Conservation (phyloP, 176 grass and related monocot species). For the Thinopyrum elongatum region DNA sequence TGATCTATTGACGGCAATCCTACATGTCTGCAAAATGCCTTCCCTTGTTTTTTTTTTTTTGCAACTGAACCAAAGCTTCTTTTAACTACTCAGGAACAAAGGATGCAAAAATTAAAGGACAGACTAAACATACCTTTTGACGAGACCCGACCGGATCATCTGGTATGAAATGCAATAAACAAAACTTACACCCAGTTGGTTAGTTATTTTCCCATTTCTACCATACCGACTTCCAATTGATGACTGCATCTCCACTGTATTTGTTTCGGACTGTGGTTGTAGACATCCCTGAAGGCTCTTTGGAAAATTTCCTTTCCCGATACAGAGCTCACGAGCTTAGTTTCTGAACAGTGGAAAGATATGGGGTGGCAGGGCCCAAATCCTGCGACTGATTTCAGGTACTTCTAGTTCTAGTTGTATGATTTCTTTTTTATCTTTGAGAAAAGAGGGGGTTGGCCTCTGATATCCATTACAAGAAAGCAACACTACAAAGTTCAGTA, state of each 20-base stretch:
- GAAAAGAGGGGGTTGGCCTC: neutral
- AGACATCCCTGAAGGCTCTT: slow-evolving; percentile 81
- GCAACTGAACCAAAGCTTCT: neutral
- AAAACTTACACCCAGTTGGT: neutral
- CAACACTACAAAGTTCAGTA: neutral
- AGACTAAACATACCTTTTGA: slow-evolving; percentile 81
- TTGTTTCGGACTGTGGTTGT: slow-evolving; percentile 20
- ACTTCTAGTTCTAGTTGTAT: neutral
- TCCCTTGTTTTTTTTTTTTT: neutral
- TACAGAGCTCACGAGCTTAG: slow-evolving; percentile 58
- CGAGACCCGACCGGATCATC: slow-evolving; percentile 69
- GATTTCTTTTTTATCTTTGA: neutral
- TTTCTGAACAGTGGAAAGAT: slow-evolving; percentile 94
- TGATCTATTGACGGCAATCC: neutral
- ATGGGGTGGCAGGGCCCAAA: slow-evolving; percentile 92
- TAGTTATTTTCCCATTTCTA: neutral
- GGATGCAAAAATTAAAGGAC: slow-evolving; percentile 76
- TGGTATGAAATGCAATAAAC: slow-evolving; percentile 36
- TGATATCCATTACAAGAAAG: neutral
- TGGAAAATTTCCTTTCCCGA: slow-evolving; percentile 77
- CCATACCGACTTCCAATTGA: neutral
- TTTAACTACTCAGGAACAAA: slow-evolving; percentile 62
- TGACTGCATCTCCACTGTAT: neutral
- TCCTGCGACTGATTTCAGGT: slow-evolving; percentile 95
- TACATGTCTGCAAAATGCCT: slow-evolving; percentile 7